A percentile compares a stretch with the other conserved stretches of the same genome.
Conservation (phyloP, 2,329 filamentous ascomycete genomes). For the Colletotrichum camelliae region DNA sequence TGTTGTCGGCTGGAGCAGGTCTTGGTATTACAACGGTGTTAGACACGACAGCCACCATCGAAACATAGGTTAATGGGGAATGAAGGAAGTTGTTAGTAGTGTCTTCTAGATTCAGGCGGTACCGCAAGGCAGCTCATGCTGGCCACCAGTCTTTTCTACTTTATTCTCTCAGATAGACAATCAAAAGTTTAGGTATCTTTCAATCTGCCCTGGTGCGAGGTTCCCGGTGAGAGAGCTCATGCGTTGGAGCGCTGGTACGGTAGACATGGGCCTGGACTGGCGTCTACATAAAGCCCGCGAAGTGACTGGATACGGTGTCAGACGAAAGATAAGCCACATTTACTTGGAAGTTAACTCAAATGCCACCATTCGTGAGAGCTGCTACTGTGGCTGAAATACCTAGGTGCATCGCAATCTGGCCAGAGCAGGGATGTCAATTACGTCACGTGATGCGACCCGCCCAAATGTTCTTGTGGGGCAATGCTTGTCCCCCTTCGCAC, state of each 20-base stretch:
- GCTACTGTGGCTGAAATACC: background rate
- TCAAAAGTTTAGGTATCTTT: conserved; percentile 12
- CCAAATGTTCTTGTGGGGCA: background rate
- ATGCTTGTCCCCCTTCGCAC: background rate
- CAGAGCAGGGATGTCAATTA: background rate
- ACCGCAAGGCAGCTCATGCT: background rate
- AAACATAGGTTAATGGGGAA: conserved; percentile 2
- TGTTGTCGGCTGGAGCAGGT: background rate
- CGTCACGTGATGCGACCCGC: background rate
- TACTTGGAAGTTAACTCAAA: background rate
- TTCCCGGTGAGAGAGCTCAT: background rate
- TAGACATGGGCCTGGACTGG: background rate
- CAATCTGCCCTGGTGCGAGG: background rate
- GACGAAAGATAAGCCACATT: background rate
- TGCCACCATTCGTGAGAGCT: background rate
- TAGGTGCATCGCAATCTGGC: background rate
- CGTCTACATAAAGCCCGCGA: background rate
- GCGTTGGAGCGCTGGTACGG: background rate
- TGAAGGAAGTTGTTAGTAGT: conserved; percentile 4
- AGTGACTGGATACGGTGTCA: background rate
- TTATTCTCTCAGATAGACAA: conserved; percentile 16
- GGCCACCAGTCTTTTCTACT: conserved; percentile 15
- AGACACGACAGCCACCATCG: background rate
- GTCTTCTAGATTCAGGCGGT: conserved; percentile 1
- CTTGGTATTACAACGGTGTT: conserved; percentile 2